Percentiles rank a stretch among this genome's conserved stretches.
These are phyloP conservation scores for Phanerodontia chrysosporium DNA, from an alignment of 768 basidiomycete genomes.

Conservation along the genomic window DNA sequence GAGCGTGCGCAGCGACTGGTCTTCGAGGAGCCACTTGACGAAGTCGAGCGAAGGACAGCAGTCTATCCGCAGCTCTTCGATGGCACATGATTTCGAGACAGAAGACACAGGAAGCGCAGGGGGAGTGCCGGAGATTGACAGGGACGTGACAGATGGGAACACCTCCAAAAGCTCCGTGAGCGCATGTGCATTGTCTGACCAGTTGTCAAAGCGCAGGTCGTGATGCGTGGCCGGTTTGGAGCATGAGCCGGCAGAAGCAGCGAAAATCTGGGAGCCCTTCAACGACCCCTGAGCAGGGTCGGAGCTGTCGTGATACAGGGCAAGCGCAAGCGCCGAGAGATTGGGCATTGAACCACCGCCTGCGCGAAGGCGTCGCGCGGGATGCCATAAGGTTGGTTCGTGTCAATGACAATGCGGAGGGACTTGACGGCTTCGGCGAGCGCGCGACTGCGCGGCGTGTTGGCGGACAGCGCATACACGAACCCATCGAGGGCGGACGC, in stretches of 20 bases:
- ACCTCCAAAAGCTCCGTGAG: constrained; percentile 60
- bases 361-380: constrained; percentile 52
- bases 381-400: constrained; percentile 60
- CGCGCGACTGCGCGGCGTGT: constrained; percentile 42
- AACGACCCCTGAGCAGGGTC: constrained; percentile 14
- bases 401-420: constrained; percentile 57
- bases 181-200: constrained; percentile 57
- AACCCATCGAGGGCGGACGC: constrained; percentile 54
- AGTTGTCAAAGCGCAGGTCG: constrained; percentile 62
- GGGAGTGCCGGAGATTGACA: constrained; percentile 47
- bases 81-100: constrained; percentile 39
- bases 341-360: constrained; percentile 56
- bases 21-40: constrained; percentile 66
- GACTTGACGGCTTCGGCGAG: constrained; percentile 51
- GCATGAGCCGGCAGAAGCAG: constrained; percentile 36
- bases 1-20: constrained; percentile 43
- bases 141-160: constrained; percentile 54
- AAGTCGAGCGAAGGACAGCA: constrained; percentile 66
- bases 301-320: constrained; percentile 48
- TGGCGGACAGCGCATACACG: constrained; percentile 42
- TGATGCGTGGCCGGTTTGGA: constrained; percentile 50
- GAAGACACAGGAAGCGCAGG: constrained; percentile 45
- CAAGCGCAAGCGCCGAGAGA: constrained; percentile 49
- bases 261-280: constrained; percentile 14
- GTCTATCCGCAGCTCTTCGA: constrained; percentile 57